A percentile compares a stretch with the other conserved stretches of the same genome.
phyloP scores from a whole-genome alignment of 192 early-diverging fungal genomes.

The Radiomyces spectabilis region DNA sequence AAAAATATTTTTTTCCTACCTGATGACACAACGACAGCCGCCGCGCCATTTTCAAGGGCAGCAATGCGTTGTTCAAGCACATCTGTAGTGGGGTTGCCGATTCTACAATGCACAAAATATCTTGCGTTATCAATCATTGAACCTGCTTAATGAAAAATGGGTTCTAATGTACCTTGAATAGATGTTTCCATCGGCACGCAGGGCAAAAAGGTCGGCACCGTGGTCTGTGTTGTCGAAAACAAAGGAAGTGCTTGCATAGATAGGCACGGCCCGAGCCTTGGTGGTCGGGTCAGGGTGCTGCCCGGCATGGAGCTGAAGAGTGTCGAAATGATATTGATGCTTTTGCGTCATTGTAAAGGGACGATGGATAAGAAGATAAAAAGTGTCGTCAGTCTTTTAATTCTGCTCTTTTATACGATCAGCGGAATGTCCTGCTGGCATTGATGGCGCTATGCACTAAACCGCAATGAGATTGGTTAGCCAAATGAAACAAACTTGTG shows the following conservation, averaged over 20 bases:
- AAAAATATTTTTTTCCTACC: constrained; percentile 5
- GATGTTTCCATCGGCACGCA: constrained; percentile 70
- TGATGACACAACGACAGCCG: constrained; percentile 51
- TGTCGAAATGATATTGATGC: constrained; percentile 65
- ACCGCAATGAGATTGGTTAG: too few relatives aligned
- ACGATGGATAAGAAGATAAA: too few relatives aligned
- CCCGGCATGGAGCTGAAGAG: constrained; percentile 89
- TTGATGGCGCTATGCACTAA: too few relatives aligned
- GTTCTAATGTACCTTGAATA: constrained; percentile 88
- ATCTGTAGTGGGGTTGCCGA: constrained; percentile 77
- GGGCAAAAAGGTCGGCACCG: constrained; percentile 74
- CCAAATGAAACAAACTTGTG: too few relatives aligned
- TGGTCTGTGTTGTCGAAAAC: constrained; percentile 78
- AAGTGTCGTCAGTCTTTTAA: too few relatives aligned
- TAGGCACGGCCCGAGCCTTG: constrained; percentile 79
- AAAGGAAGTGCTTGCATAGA: constrained; percentile 85
- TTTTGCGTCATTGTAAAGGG: constrained; percentile 19
- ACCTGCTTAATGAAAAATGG: too few relatives aligned
- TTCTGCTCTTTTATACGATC: too few relatives aligned
- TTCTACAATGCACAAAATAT: constrained; percentile 8
- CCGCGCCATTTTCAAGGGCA: constrained; percentile 81
- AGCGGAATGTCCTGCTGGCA: too few relatives aligned
- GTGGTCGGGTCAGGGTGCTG: constrained; percentile 53
- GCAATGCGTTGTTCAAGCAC: constrained; percentile 92
- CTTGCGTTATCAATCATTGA: too few relatives aligned